Conservation (phyloP, 148 eudicot species). For the Rhododendron griersonianum region DNA sequence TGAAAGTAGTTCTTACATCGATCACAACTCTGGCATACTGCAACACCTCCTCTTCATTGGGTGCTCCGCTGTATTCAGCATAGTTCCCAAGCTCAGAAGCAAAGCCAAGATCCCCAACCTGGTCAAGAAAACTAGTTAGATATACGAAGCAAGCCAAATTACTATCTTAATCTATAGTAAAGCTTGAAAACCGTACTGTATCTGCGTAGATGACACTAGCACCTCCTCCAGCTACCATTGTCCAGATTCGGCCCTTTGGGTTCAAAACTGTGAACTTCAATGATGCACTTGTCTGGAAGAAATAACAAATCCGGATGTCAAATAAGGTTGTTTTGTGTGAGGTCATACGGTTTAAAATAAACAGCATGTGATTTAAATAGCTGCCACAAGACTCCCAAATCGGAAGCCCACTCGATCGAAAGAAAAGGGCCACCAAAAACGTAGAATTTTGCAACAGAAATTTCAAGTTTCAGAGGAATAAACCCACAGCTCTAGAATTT, state of each 20-base stretch:
- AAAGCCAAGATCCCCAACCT: conserved; percentile 81
- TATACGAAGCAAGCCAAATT: neutral
- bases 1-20: conserved; percentile 40
- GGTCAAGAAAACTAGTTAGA: conserved; percentile 1
- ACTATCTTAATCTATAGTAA: neutral
- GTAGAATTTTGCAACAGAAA: neutral
- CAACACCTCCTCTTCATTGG: conserved; percentile 73
- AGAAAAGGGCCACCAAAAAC: neutral
- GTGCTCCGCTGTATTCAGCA: conserved; percentile 78
- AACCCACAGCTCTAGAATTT: neutral
- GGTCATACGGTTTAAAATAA: neutral
- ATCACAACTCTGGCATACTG: conserved; percentile 71
- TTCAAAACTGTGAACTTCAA: conserved; percentile 72
- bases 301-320: neutral
- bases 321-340: neutral
- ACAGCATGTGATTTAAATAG: neutral
- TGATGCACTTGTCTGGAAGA: conserved; percentile 68
- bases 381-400: neutral
- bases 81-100: conserved; percentile 75
- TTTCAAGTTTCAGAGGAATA: neutral
- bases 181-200: conserved; percentile 35
- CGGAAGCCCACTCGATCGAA: neutral
- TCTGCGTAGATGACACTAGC: conserved; percentile 79
- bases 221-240: conserved; percentile 85
- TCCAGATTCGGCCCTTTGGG: conserved; percentile 74